Evolutionary conservation across 495 filamentous ascomycete species (phyloP), one percentile per base, ranked within the genome.

Genomic region (Lophiostoma macrostomum): DNA sequence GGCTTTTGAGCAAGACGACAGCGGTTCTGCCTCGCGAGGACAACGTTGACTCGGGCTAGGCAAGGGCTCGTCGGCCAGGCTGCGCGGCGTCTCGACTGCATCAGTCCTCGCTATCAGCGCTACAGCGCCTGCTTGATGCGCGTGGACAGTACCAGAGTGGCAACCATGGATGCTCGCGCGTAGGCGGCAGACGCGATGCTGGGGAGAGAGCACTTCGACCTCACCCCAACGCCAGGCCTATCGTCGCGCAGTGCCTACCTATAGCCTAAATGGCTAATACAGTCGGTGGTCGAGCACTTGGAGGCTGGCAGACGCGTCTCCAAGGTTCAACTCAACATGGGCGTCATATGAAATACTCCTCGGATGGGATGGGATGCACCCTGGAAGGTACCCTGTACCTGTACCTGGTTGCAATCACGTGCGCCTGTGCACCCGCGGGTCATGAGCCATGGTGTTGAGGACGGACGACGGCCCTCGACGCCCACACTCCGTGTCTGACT

Each of bases 251-350:
- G 12, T 40, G 22, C 6, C 11, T 6, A 3, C 4, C 22, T 37
- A 53, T 41, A 62, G 58, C 58, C 58, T 62, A 62, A 62, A 62
- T 62, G 53, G 58, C 41, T 48, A 57, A 57, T 58, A 39, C 12
- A 44, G 29, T 37, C n/a, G 41, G 7, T 47, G 48, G 46, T 53
- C 58, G 47, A 57, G 52, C 36, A 53, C 41, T 28, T 22, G 49
- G 32, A 27, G 50, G 32, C 41, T 30, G 40, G 42, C 44, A 40
- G 25, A 13, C 40, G 32, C 32, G 39, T 58, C 50, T 48, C 48
- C 47, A 39, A 54, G 27, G 38, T 47, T 41, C 31, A 43, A 40
- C 47, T 10, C 42, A 44, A 37, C 8, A 22, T 44, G 12, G 35
- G 23, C 47, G 43, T 42, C 41, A 53, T 46, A 28, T 56, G 53